phyloP scores from a whole-genome alignment of 768 basidiomycete genomes.

The Pisolithus marmoratus region DNA sequence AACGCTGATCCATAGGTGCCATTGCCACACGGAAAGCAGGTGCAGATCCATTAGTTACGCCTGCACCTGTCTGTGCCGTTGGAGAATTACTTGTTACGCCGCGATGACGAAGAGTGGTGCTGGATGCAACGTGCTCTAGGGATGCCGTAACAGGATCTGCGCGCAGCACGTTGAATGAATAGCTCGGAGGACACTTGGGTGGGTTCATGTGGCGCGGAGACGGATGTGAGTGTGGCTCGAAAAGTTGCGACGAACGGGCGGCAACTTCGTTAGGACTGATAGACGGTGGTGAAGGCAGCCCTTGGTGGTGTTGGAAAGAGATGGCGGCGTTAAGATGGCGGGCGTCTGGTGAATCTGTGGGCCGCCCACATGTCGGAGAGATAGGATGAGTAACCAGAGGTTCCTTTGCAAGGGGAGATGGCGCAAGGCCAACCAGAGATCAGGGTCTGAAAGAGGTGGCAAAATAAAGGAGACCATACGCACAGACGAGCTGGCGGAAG shows the following conservation, averaged over 20 bases:
- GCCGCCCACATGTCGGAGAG: constrained; percentile 2
- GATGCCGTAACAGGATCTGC: constrained; percentile 38
- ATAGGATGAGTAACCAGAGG: background rate
- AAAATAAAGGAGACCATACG: background rate
- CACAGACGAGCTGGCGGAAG: constrained; percentile 3
- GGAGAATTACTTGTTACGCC: constrained; percentile 10
- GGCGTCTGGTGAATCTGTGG: background rate
- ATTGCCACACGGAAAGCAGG: constrained; percentile 37
- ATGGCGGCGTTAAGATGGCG: background rate
- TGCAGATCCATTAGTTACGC: constrained; percentile 28
- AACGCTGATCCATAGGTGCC: constrained; percentile 13
- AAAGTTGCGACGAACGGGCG: constrained; percentile 2
- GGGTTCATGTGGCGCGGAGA: constrained; percentile 5
- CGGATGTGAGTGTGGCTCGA: constrained; percentile 4
- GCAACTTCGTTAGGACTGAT: constrained; percentile 24
- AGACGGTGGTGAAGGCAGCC: constrained; percentile 19
- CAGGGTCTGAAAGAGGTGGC: constrained; percentile 2
- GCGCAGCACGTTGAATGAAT: constrained; percentile 42
- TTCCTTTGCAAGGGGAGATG: background rate
- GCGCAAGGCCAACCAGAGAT: no score
- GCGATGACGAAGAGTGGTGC: constrained; percentile 33
- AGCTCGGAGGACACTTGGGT: constrained; percentile 13
- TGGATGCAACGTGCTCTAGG: constrained; percentile 40
- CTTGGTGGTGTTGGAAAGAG: constrained; percentile 4
- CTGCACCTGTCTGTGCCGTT: constrained; percentile 16